Evolutionary conservation across 257 asterid genomes (phyloP).

Genomic region (Solanum lycopersicoides): DNA sequence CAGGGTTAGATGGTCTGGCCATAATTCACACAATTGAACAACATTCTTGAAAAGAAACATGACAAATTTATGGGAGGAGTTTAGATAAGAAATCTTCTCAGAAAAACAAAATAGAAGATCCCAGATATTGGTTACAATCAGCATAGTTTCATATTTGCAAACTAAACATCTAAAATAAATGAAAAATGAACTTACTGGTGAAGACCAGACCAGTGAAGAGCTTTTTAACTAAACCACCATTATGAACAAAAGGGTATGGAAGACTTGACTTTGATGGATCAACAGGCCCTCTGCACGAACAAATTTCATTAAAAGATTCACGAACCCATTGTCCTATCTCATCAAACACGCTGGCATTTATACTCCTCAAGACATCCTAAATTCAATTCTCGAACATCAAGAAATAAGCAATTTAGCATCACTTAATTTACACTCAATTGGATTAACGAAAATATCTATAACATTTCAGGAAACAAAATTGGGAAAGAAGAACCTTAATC

Average conservation of each 20-base stretch:
- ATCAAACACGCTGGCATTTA: constrained; percentile 51
- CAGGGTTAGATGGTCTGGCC: background rate
- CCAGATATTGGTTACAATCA: background rate
- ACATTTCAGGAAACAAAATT: background rate
- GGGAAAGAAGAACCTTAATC: constrained; percentile 35
- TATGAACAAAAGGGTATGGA: constrained; percentile 48
- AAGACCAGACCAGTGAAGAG: constrained; percentile 64
- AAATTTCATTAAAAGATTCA: constrained; percentile 46
- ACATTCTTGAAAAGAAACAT: background rate
- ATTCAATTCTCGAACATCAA: background rate
- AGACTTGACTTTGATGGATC: constrained; percentile 18
- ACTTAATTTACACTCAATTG: background rate
- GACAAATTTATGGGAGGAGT: background rate
- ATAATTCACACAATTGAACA: background rate
- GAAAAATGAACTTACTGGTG: constrained; percentile 52
- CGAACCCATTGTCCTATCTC: constrained; percentile 59
- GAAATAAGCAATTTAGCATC: background rate
- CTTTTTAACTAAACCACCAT: constrained; percentile 34
- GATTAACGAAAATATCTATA: background rate
- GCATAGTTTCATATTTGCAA: background rate
- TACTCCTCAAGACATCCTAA: constrained; percentile 64
- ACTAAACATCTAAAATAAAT: background rate
- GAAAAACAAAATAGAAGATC: background rate
- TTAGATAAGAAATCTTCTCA: background rate
- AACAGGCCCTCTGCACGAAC: constrained; percentile 25